Conservation (phyloP, 1,284 basidiomycete genomes). For the Puccinia polysora region DNA sequence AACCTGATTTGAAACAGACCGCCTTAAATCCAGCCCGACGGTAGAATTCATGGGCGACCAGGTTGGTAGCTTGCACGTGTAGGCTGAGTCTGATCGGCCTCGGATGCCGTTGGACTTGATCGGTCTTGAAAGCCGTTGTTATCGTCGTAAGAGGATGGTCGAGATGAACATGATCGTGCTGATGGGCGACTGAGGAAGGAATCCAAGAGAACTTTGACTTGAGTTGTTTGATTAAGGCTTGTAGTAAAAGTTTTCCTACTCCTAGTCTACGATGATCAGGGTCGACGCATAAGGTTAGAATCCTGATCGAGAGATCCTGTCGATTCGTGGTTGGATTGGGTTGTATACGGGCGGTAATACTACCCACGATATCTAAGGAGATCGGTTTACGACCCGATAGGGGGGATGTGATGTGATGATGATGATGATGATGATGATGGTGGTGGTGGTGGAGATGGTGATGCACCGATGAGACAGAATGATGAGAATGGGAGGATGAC, state of each 20-base stretch:
- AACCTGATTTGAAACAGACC: conserved; percentile 10
- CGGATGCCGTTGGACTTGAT: too few species aligned
- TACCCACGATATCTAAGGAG: conserved; percentile 23
- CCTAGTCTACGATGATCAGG: conserved; percentile 4
- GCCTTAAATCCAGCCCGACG: neutral
- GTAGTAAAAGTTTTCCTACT: conserved; percentile 10
- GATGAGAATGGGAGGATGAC: too few species aligned
- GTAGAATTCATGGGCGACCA: conserved; percentile 10
- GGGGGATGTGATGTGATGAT: conserved; percentile 28
- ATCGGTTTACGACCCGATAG: conserved; percentile 30
- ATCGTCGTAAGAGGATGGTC: too few species aligned
- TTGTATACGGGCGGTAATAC: neutral
- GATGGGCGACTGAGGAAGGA: neutral
- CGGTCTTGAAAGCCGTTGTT: too few species aligned
- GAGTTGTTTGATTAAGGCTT: conserved; percentile 1
- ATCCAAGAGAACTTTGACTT: neutral
- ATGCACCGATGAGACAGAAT: too few species aligned
- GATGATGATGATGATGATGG: neutral
- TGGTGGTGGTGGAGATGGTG: neutral
- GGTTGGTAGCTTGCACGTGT: conserved; percentile 27
- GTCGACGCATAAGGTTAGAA: conserved; percentile 24
- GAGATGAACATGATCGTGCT: too few species aligned
- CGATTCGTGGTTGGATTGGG: neutral
- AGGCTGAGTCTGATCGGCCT: neutral
- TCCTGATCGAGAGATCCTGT: neutral